Evolutionary conservation across 2,329 filamentous ascomycete species (phyloP).

Genomic region (Alternaria tenuissima): DNA sequence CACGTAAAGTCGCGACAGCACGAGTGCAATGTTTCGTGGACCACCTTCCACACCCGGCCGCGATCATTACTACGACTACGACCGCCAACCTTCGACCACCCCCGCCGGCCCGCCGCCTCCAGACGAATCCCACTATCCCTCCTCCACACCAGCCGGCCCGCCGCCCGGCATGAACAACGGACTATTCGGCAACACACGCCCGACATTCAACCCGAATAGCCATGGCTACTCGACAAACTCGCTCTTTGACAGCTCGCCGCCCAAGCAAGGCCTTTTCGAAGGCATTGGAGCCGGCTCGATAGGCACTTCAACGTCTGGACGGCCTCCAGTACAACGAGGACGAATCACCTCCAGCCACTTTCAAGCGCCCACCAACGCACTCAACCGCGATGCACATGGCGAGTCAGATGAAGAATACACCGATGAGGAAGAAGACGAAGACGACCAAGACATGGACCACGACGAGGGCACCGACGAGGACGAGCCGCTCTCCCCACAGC

Average conservation of each 20-base stretch:
- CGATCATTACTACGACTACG: conserved; percentile 35
- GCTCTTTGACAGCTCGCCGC: conserved; percentile 45
- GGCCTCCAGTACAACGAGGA: conserved; percentile 40
- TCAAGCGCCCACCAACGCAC: conserved; percentile 43
- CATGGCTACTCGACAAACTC: conserved; percentile 30
- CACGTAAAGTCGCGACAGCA: conserved; percentile 7
- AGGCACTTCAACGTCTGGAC: conserved; percentile 38
- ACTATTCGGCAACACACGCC: conserved; percentile 61
- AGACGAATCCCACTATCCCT: conserved; percentile 53
- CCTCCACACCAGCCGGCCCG: conserved; percentile 65
- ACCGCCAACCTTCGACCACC: conserved; percentile 61
- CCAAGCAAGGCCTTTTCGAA: conserved; percentile 38
- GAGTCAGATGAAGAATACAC: conserved; percentile 45
- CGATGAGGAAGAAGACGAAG: conserved; percentile 37
- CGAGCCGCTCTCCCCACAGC: conserved; percentile 56
- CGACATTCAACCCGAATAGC: conserved; percentile 39
- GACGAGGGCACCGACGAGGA: conserved; percentile 50
- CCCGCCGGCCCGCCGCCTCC: conserved; percentile 64
- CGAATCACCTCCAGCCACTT: conserved; percentile 34
- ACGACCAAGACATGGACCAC: conserved; percentile 48
- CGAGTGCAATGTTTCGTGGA: conserved; percentile 45
- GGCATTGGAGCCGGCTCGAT: conserved; percentile 39
- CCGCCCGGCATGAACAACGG: conserved; percentile 56
- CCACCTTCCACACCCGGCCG: conserved; percentile 50
- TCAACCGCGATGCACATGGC: conserved; percentile 43